Evolutionary conservation across 768 basidiomycete genomes (phyloP), one percentile per base, ranked within the genome.

Genomic region (Wakefieldia striispora): DNA sequence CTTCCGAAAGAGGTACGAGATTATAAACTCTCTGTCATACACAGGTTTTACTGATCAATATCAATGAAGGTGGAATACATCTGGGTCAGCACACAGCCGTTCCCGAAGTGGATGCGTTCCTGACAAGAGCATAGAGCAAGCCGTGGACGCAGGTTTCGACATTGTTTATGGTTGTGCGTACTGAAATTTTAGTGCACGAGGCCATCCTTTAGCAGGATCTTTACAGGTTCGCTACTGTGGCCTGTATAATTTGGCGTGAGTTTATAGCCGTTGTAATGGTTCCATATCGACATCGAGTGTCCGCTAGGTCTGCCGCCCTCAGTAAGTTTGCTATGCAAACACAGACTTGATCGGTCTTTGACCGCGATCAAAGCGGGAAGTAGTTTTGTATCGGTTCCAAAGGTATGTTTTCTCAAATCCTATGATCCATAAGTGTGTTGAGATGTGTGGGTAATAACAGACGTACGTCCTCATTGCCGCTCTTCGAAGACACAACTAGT

Each of bases 141-240:
- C 49, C 48, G 0, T 58, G 57, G 57, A 45, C 43, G 4, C 20
- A 4, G 37, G 40, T 58, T 4, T 58, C 57, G 0, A 50, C 51
- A 0, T 4, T 53, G 12, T 58, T 53, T n/a, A 9, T 49, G n/a
- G 2, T 58, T 7, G 56, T 58, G 2, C 57, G 2, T 56, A 19
- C 4, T 5, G 4, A 13, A 17, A 16, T 26, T 24, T 45, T 11
- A 26, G 6, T 26, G 5, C 26, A 26, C 26, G 5, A 7, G 3
- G 8, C 5, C 5, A 26, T 7, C 6, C 26, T 6, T 6, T 6
- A 26, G 5, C 36, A n/a, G 13, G 21, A 19, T 7, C 23, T 37
- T 13, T 6, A 26, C 24, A 19, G 3, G 2, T 27, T 19, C 20
- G 12, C 20, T 9, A 16, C 6, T 23, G 26, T 9, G 26, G 26